Base-by-base conservation (phyloP, 768 basidiomycete species). In the Rhizopogon salebrosus region DNA sequence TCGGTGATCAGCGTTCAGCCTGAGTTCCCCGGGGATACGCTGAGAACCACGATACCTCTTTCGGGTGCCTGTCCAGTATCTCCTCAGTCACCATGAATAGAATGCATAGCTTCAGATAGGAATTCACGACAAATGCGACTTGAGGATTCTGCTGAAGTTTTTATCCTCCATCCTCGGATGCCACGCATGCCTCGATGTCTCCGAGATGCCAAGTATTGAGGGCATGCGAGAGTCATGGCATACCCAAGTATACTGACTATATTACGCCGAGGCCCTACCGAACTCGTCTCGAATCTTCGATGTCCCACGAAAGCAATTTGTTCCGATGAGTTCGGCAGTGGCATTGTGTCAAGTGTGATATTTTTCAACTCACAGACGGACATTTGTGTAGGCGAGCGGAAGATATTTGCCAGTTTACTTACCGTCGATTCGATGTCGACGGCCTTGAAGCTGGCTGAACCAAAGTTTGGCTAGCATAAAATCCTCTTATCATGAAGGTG, bases 251-350 rank as follows among this genome's bases (percentile, higher is more conserved):
- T 36, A 41, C 40, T n/a, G n/a, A n/a, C n/a, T n/a, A n/a, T n/a
- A n/a, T n/a, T 72, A 75, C 57, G 73, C 70, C 48, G 66, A 72
- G 10, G 65, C 58, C 74, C 73, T 7, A 69, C 67, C 24, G 71
- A 72, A 22, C 41, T 48, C 27, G 34, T 4, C 11, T 20, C n/a
- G 26, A 26, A 51, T 16, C 27, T 22, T 51, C 22, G 29, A 49
- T 42, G 20, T 26, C 22, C 23, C 35, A 34, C 29, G n/a, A 34
- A 7, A 39, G 18, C 4, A 18, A 46, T 52, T 37, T 24, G 20
- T 31, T 13, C 29, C 41, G 14, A 27, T 48, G 51, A 50, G 22
- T 16, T 5, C n/a, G 35, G 20, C 48, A 18, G 16, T 43, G 22
- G 11, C 3, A 22, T 20, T 14, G 9, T 22, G 18, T 6, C 6